Evolutionary conservation across 148 eudicot species (phyloP).

Genomic region (Arbutus unedo): DNA sequence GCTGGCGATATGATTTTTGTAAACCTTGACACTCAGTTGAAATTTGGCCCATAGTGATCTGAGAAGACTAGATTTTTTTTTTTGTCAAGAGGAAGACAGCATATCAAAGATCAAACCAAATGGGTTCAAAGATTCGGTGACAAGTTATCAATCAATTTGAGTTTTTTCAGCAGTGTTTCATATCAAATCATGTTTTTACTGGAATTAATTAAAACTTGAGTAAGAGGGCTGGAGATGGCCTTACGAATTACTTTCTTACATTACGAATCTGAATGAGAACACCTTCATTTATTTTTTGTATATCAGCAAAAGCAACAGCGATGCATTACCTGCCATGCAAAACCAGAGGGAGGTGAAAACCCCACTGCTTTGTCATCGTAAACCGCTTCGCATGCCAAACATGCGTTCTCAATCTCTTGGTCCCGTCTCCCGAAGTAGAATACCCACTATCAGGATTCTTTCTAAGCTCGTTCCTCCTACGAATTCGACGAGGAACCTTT

Average conservation of each 20-base stretch:
- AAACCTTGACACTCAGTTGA: no score
- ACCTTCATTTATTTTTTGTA: no score
- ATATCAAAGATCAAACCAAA: no score
- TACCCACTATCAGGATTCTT: slow-evolving; percentile 57
- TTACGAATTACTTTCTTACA: neutral
- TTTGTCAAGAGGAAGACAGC: no score
- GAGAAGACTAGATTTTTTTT: no score
- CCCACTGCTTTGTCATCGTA: slow-evolving; percentile 69
- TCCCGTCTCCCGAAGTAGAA: slow-evolving; percentile 62
- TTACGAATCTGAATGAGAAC: neutral
- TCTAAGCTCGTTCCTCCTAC: slow-evolving; percentile 63
- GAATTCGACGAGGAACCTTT: slow-evolving; percentile 49
- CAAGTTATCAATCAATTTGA: neutral
- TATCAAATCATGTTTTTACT: neutral
- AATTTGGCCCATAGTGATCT: no score
- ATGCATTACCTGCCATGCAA: slow-evolving; percentile 66
- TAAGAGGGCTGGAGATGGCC: neutral
- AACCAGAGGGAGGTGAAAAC: slow-evolving; percentile 71
- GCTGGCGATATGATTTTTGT: no score
- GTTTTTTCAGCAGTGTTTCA: neutral
- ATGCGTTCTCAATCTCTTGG: slow-evolving; percentile 79
- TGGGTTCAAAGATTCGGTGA: no score
- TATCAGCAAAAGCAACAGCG: neutral
- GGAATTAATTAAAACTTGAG: neutral
- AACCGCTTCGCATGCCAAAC: slow-evolving; percentile 94